These are phyloP conservation scores for Termitomyces sp. DNA, from an alignment of 768 basidiomycete species.

Conservation along the genomic window DNA sequence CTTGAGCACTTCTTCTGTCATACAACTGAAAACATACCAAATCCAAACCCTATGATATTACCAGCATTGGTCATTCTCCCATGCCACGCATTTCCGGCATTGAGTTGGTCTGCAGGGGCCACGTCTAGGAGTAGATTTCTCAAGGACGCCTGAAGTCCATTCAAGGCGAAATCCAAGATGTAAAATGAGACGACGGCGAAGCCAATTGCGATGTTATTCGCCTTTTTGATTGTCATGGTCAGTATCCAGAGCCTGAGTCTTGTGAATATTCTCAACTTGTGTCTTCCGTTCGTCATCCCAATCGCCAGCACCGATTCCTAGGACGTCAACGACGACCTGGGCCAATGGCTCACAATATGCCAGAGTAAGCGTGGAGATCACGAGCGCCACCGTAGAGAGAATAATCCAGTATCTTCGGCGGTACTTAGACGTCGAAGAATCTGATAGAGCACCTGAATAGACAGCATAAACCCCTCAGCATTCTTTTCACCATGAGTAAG, in stretches of 20 bases:
- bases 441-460: constrained; percentile 83
- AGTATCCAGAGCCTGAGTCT: not conserved
- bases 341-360: constrained; percentile 82
- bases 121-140: constrained; percentile 92
- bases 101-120: constrained; percentile 84
- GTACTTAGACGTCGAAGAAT: constrained; percentile 87
- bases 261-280: constrained; percentile 37
- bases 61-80: constrained; percentile 96
- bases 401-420: constrained; percentile 90
- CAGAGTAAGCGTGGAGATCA: constrained; percentile 69
- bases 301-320: constrained; percentile 73
- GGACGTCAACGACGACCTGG: constrained; percentile 67
- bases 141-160: constrained; percentile 89
- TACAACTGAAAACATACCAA: constrained; percentile 48
- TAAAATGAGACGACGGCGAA: constrained; percentile 92
- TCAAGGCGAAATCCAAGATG: constrained; percentile 93
- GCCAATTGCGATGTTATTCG: constrained; percentile 66
- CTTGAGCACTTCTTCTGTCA: not conserved
- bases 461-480: constrained; percentile 26
- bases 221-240: constrained; percentile 31
- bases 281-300: constrained; percentile 77
- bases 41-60: constrained; percentile 91
- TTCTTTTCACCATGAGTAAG: constrained; percentile 12
- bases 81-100: constrained; percentile 96
- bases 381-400: constrained; percentile 79